These are phyloP conservation scores for Tetrahymena elliotti DNA, from an alignment of 73 alveolate species.

Conservation along the genomic window DNA sequence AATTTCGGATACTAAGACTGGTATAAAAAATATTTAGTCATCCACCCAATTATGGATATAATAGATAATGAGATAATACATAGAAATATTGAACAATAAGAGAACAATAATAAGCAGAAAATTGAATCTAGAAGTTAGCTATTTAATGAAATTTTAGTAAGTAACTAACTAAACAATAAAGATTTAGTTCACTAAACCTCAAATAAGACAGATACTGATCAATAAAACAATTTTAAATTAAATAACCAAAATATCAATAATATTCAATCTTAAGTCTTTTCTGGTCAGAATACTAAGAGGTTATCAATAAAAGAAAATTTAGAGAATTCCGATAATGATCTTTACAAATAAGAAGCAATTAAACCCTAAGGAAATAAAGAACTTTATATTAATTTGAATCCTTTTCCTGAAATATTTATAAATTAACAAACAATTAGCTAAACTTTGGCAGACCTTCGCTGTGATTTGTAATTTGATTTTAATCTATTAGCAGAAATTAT, in stretches of 20 bases:
- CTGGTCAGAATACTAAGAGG: neutral
- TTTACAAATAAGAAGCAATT: neutral
- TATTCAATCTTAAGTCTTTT: neutral
- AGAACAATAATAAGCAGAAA: no score
- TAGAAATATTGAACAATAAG: neutral
- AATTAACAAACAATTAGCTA: neutral
- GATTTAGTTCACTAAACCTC: neutral
- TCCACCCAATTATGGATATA: neutral
- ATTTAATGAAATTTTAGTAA: neutral
- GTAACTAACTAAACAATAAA: neutral
- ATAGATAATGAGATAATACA: neutral
- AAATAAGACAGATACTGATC: neutral
- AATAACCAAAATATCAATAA: no score
- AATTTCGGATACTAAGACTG: neutral
- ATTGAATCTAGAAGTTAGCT: neutral
- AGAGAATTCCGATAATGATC: neutral
- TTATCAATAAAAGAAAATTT: neutral
- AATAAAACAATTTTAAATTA: no score
- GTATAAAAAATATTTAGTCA: neutral
- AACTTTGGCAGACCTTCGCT: neutral
- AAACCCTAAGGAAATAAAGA: neutral
- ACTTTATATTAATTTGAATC: neutral
- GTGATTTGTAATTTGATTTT: neutral
- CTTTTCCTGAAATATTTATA: neutral
- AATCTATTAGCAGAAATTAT: neutral